These are phyloP conservation scores for Rhodosporidiobolus odoratus DNA, from an alignment of 768 basidiomycete genomes.

Conservation along the genomic window DNA sequence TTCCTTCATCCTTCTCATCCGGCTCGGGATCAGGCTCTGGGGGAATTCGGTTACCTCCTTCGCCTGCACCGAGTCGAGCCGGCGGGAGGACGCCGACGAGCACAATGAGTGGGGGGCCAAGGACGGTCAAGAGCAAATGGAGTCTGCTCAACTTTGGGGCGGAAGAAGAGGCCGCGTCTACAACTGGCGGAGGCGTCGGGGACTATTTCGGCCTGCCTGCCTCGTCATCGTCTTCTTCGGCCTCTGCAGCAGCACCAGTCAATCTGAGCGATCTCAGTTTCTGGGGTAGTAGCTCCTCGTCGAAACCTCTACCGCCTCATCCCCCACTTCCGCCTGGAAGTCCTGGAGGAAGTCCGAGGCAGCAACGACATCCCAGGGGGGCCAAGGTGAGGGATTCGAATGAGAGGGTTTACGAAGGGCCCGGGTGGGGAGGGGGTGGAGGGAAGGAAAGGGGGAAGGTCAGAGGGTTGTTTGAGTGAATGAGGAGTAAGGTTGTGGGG, in stretches of 20 bases:
- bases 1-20: not conserved
- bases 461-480: not conserved
- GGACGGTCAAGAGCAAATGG: not conserved
- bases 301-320: too few relatives aligned
- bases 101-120: not conserved
- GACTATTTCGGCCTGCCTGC: too few relatives aligned
- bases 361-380: not conserved
- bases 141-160: conserved; percentile 11
- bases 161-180: conserved; percentile 4
- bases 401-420: not conserved
- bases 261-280: too few relatives aligned
- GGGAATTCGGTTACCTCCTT: not conserved
- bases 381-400: not conserved
- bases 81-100: not conserved
- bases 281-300: too few relatives aligned
- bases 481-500: too few relatives aligned
- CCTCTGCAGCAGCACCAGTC: too few relatives aligned
- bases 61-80: not conserved
- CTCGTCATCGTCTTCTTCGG: too few relatives aligned
- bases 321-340: not conserved
- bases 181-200: not conserved
- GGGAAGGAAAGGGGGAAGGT: not conserved
- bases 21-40: too few relatives aligned
- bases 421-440: not conserved
- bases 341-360: not conserved